These are phyloP conservation scores for Petasospora rhodanensis DNA, from an alignment of 1,139 yeast genomes.

Conservation along the genomic window DNA sequence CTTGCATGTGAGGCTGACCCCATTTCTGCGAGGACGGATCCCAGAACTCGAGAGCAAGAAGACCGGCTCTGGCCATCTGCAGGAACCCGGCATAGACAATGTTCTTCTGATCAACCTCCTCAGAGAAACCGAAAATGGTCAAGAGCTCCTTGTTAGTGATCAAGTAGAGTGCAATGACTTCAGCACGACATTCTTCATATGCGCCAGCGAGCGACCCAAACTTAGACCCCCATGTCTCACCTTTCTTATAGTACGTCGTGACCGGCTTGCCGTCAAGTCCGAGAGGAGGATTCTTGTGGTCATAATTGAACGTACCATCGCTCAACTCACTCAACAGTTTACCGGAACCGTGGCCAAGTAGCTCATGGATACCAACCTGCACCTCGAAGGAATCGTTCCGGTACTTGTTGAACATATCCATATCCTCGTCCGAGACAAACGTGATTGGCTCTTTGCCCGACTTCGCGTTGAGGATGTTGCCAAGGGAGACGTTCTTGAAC, in stretches of 20 bases:
- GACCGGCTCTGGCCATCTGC: conserved; percentile 85
- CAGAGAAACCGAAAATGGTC: conserved; percentile 64
- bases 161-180: conserved; percentile 78
- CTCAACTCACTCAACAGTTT: conserved; percentile 64
- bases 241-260: conserved; percentile 64
- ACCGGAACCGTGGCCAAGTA: conserved; percentile 91
- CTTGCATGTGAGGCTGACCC: conserved; percentile 98
- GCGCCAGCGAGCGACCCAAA: conserved; percentile 82
- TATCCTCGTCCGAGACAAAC: conserved; percentile 51
- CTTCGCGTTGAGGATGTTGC: conserved; percentile 76
- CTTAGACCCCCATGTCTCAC: conserved; percentile 86
- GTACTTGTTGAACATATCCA: conserved; percentile 60
- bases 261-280: conserved; percentile 56
- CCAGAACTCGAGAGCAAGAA: conserved; percentile 78
- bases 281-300: conserved; percentile 51
- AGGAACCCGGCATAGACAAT: conserved; percentile 64
- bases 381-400: conserved; percentile 84
- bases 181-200: conserved; percentile 91
- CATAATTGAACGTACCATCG: conserved; percentile 69
- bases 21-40: conserved; percentile 76
- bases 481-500: conserved; percentile 83
- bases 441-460: conserved; percentile 69
- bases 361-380: conserved; percentile 88
- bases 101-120: conserved; percentile 54
- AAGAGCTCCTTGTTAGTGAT: conserved; percentile 64